Percentiles rank a stretch among this genome's conserved stretches.
Evolutionary conservation across 768 basidiomycete genomes (phyloP).

Genomic region (Hygrocybe punicea): DNA sequence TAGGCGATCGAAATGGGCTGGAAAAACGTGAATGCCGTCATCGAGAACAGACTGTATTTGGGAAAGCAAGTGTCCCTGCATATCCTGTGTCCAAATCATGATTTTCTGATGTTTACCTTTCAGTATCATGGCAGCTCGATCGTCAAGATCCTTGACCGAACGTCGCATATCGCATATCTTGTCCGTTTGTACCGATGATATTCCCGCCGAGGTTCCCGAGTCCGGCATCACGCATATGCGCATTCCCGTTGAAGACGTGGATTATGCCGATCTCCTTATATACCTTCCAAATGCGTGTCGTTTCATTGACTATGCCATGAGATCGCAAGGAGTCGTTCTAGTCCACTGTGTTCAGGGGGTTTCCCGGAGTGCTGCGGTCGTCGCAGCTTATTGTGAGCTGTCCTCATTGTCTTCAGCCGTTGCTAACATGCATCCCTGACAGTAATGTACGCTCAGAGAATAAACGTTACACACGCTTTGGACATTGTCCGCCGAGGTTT

Average conservation of each 20-base stretch:
- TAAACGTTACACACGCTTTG: slow-evolving; percentile 57
- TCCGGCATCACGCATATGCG: slow-evolving; percentile 69
- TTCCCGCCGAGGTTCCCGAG: slow-evolving; percentile 66
- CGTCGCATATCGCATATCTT: slow-evolving; percentile 76
- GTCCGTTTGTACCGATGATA: slow-evolving; percentile 70
- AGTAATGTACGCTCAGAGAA: slow-evolving; percentile 68
- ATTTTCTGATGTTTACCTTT: slow-evolving; percentile 11
- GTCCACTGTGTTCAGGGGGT: slow-evolving; percentile 68
- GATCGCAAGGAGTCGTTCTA: slow-evolving; percentile 56
- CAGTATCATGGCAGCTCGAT: slow-evolving; percentile 68
- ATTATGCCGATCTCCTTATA: slow-evolving; percentile 66
- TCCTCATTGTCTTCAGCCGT: not conserved
- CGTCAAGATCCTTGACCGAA: slow-evolving; percentile 67
- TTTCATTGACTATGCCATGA: slow-evolving; percentile 62
- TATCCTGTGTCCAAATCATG: slow-evolving; percentile 14
- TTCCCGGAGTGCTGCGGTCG: slow-evolving; percentile 64
- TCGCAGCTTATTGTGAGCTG: slow-evolving; percentile 71
- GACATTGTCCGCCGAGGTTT: slow-evolving; percentile 51
- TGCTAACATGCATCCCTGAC: slow-evolving; percentile 12
- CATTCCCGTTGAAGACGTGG: slow-evolving; percentile 66
- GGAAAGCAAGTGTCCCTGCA: slow-evolving; percentile 58
- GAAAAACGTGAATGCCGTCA: slow-evolving; percentile 67
- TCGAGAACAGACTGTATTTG: slow-evolving; percentile 62
- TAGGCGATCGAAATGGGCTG: slow-evolving; percentile 43
- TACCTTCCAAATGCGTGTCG: slow-evolving; percentile 62